Base-by-base conservation (phyloP, 2,329 filamentous ascomycete genomes). In the Penicillium brasilianum region DNA sequence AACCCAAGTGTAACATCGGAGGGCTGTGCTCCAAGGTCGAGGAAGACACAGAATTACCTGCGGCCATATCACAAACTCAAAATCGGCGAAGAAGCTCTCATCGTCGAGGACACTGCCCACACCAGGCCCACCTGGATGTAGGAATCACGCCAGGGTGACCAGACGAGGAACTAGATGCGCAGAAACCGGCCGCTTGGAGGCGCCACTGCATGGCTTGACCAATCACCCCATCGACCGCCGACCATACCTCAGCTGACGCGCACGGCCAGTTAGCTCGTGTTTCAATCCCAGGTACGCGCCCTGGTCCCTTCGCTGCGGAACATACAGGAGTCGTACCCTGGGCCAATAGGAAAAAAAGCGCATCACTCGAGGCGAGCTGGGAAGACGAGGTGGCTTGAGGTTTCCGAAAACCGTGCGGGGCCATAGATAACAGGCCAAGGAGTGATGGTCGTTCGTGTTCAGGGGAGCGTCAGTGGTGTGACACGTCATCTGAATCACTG, bases 401-500 rank as follows among this genome's bases (percentile, higher is more conserved):
- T 51, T 37, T 13, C 10, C n/a, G 49, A 36, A 51, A 51, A 36
- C 49, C 13, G 30, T 36, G 30, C 30, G 22, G 30, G 49, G 28
- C 49, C 3, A 22, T 51, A 50, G 49, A 6, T 36, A 13, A 51
- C 30, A 14, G 30, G 7, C 14, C 14, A 18, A 51, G 48, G 48
- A 30, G 16, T n/a, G 46, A 32, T 30, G n/a, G 28, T 36, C 13
- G 28, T 51, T 51, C 25, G 20, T 32, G 46, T 36, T 36, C 4
- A n/a, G 49, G 30, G 20, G 7, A 25, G 44, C 22, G 44, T 20
- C 5, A 51, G 30, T 5, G 30, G 9, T 2, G 30, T 36, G 49
- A 8, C 49, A 51, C 30, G 30, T 51, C 30, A 51, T 37, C 49
- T 51, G 3, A 36, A 36, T 34, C 49, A 36, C 41, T 36, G 49